These are phyloP conservation scores for Phialophora verrucosa DNA, from an alignment of 2,329 filamentous ascomycete genomes.

Conservation along the genomic window DNA sequence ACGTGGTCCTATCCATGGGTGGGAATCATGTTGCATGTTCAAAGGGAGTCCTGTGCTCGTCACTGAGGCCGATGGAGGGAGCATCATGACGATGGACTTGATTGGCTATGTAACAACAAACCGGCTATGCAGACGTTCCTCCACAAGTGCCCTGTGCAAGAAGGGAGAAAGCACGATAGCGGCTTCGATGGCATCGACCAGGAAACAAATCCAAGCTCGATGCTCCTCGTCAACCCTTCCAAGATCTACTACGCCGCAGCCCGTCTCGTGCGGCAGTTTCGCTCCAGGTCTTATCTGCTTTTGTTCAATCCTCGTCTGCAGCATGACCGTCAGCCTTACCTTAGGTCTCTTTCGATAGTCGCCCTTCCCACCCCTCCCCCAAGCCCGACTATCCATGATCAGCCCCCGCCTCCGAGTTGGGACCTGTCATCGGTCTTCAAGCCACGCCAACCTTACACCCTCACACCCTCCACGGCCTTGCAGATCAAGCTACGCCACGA, in stretches of 20 bases:
- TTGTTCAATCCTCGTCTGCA: neutral
- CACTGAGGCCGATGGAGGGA: neutral
- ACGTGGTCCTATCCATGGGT: neutral
- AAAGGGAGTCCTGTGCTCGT: neutral
- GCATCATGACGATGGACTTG: neutral
- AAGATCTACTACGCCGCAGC: neutral
- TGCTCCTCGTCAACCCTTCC: neutral
- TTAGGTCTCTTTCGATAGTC: neutral
- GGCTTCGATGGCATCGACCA: neutral
- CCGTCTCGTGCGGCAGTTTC: neutral
- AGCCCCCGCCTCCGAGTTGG: neutral
- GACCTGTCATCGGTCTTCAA: neutral
- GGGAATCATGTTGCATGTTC: neutral
- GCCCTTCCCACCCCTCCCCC: too few species aligned
- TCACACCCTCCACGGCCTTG: neutral
- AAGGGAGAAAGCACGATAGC: neutral
- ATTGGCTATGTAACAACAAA: constrained; percentile 1
- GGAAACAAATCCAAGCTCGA: neutral
- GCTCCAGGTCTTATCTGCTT: neutral
- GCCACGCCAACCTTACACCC: too few species aligned
- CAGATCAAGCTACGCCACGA: neutral
- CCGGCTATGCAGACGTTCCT: neutral
- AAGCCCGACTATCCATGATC: neutral
- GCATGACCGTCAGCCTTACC: neutral
- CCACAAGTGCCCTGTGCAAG: neutral